A percentile compares a stretch with the other conserved stretches of the same genome.
Conservation (phyloP, 192 early-diverging fungal genomes). For the Lunasporangiospora selenospora region DNA sequence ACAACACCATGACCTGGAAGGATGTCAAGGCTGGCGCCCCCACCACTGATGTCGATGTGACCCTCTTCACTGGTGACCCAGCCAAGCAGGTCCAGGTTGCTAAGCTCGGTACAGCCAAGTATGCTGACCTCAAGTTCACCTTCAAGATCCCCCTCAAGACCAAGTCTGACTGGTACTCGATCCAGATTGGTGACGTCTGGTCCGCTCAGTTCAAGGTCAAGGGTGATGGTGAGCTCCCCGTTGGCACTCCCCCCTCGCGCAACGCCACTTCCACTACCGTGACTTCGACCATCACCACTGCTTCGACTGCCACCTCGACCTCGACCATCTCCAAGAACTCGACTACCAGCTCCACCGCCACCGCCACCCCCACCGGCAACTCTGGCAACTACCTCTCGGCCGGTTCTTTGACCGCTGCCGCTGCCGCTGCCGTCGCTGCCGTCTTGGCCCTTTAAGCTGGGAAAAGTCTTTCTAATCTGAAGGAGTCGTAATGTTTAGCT, state of each 20-base stretch:
- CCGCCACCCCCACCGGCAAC: conserved; percentile 3
- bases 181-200: conserved; percentile 32
- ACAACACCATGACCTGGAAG: conserved; percentile 20
- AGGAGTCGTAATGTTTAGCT: too few relatives aligned
- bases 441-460: conserved; percentile 19
- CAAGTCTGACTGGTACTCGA: conserved; percentile 30
- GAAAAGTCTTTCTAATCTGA: too few relatives aligned
- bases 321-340: not conserved
- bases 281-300: not conserved
- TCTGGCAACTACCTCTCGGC: not conserved
- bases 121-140: conserved; percentile 10
- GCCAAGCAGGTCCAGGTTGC: conserved; percentile 15
- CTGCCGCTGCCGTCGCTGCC: conserved; percentile 9
- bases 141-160: conserved; percentile 16
- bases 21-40: conserved; percentile 2
- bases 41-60: conserved; percentile 5
- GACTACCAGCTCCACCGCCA: not conserved
- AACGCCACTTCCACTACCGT: not conserved
- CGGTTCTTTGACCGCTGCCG: conserved; percentile 10
- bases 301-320: not conserved
- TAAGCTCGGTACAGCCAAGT: conserved; percentile 3
- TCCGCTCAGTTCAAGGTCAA: conserved; percentile 28
- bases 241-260: conserved; percentile 6
- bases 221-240: conserved; percentile 11
- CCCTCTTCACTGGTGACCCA: conserved; percentile 29